phyloP scores from a whole-genome alignment of 257 asterid genomes.

The Handroanthus guayacan region DNA sequence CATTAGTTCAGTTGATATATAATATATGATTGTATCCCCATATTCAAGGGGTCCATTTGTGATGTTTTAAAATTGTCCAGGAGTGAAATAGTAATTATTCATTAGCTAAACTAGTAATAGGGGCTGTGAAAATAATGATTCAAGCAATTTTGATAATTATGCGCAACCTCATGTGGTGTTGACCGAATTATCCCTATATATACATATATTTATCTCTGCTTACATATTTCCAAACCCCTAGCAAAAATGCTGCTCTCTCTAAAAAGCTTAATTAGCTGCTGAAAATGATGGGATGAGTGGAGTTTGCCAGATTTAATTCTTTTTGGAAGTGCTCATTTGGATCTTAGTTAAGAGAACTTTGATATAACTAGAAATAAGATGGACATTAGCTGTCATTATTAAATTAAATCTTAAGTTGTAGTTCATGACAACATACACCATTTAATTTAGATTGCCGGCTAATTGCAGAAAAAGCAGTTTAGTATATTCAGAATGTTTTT shows the following conservation, averaged over 20 bases:
- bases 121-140: too few species aligned
- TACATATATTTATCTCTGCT: not conserved
- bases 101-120: too few species aligned
- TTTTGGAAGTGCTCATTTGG: not conserved
- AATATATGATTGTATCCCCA: too few species aligned
- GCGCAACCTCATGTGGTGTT: too few species aligned
- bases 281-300: constrained; percentile 17
- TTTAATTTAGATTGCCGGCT: constrained; percentile 12
- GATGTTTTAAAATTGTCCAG: too few species aligned
- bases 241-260: not conserved
- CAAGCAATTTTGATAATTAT: too few species aligned
- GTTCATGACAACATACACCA: not conserved
- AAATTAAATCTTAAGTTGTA: not conserved
- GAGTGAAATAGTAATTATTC: too few species aligned
- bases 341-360: constrained; percentile 2
- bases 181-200: too few species aligned
- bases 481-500: not conserved
- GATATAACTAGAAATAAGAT: not conserved
- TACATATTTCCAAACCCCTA: not conserved
- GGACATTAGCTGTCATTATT: not conserved
- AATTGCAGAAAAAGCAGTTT: not conserved
- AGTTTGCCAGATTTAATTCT: not conserved
- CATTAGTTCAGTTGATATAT: too few species aligned
- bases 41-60: too few species aligned
- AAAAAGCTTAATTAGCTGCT: not conserved